phyloP scores from a whole-genome alignment of 306 rosid species.

The Mimosa pudica region DNA sequence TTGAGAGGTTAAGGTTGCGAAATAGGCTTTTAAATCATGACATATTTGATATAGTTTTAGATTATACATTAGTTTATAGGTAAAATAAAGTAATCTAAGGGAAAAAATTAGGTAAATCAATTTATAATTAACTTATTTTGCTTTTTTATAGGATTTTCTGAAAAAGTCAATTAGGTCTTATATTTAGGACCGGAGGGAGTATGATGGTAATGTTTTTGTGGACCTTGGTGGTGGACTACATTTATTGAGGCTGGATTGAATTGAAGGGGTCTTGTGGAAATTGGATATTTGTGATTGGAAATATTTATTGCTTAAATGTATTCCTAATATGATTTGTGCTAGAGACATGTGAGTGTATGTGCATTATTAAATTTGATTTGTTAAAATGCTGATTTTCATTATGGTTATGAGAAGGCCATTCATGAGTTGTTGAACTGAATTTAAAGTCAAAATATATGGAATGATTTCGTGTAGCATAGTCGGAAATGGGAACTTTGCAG shows the following conservation, averaged over 20 bases:
- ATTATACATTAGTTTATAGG: too few relatives aligned
- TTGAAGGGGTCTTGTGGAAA: not conserved
- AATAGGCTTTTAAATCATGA: too few relatives aligned
- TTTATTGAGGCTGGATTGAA: not conserved
- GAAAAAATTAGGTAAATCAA: too few relatives aligned
- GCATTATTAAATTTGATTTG: not conserved
- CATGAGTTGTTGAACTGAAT: constrained; percentile 11
- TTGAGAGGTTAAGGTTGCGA: too few relatives aligned
- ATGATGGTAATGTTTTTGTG: constrained; percentile 6
- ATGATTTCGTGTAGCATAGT: not conserved
- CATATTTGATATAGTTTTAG: too few relatives aligned
- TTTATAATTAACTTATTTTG: too few relatives aligned
- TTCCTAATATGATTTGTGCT: constrained; percentile 25
- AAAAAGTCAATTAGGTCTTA: too few relatives aligned
- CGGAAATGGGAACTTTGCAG: not conserved
- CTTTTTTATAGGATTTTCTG: too few relatives aligned
- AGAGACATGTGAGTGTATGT: constrained; percentile 1
- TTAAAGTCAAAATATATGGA: not conserved
- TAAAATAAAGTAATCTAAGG: too few relatives aligned
- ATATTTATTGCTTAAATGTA: constrained; percentile 26
- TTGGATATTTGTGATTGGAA: constrained; percentile 12
- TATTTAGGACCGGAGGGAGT: too few relatives aligned
- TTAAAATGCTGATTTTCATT: constrained; percentile 12
- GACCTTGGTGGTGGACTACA: constrained; percentile 6
- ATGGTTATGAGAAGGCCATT: not conserved